These are phyloP conservation scores for Debaryomyces singareniensis DNA, from an alignment of 1,139 yeast genomes.

Conservation along the genomic window DNA sequence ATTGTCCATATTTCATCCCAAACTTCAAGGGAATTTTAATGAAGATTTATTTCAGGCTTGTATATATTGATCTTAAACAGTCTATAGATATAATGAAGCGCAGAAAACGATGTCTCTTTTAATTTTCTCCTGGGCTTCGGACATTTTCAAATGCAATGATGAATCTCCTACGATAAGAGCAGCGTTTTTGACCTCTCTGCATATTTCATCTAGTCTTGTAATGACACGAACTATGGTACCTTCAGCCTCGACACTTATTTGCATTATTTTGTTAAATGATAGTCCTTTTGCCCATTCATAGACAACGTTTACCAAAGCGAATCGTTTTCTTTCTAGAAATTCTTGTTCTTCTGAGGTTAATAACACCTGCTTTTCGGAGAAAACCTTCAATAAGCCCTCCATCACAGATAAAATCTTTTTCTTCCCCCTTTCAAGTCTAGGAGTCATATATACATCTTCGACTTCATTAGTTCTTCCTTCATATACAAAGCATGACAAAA, in stretches of 20 bases:
- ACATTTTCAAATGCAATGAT: slow-evolving; percentile 79
- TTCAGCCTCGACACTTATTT: slow-evolving; percentile 82
- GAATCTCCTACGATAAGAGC: slow-evolving; percentile 94
- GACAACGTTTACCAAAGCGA: slow-evolving; percentile 87
- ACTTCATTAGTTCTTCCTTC: slow-evolving; percentile 73
- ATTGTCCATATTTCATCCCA: slow-evolving; percentile 15
- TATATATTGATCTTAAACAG: too few relatives aligned
- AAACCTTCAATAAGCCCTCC: slow-evolving; percentile 54
- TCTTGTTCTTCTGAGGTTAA: slow-evolving; percentile 83
- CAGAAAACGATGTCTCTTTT: slow-evolving; percentile 97
- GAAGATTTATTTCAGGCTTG: too few relatives aligned
- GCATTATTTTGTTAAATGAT: slow-evolving; percentile 86
- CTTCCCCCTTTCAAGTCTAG: slow-evolving; percentile 77
- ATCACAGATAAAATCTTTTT: slow-evolving; percentile 66
- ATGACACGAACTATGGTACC: slow-evolving; percentile 98
- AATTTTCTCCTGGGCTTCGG: slow-evolving; percentile 87
- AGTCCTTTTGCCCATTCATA: slow-evolving; percentile 98
- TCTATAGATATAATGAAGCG: slow-evolving; percentile 72
- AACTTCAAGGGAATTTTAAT: too few relatives aligned
- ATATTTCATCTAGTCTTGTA: slow-evolving; percentile 87
- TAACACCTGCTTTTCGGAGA: slow-evolving; percentile 61
- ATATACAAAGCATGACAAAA: slow-evolving; percentile 85
- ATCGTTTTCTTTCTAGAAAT: slow-evolving; percentile 75
- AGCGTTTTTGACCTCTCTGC: slow-evolving; percentile 92
- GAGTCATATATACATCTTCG: slow-evolving; percentile 63